Evolutionary conservation across 768 basidiomycete species (phyloP).

Genomic region (Boletellus ananiceps): DNA sequence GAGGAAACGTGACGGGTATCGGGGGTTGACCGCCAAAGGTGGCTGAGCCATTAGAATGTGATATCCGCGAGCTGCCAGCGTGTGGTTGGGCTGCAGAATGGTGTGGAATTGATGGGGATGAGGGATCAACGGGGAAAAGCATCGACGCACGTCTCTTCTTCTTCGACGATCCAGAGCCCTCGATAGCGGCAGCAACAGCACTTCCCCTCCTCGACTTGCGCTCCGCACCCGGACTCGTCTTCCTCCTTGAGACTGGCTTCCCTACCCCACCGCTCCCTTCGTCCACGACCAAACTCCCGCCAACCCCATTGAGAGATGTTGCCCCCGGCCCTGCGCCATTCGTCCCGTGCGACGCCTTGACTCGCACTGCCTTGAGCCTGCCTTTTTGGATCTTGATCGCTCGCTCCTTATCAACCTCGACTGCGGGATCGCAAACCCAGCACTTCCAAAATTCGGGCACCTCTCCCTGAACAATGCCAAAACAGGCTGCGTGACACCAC

Average conservation of each 20-base stretch:
- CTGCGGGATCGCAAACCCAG: conserved; percentile 54
- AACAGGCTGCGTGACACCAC: conserved; percentile 85
- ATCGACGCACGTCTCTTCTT: conserved; percentile 39
- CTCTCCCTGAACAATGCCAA: conserved; percentile 48
- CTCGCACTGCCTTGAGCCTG: conserved; percentile 32
- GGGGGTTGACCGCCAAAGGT: conserved; percentile 12
- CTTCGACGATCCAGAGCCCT: conserved; percentile 30
- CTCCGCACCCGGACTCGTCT: conserved; percentile 37
- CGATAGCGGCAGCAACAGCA: conserved; percentile 33
- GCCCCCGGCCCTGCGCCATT: conserved; percentile 17
- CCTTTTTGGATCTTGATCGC: conserved; percentile 44
- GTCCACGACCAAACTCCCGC: conserved; percentile 13
- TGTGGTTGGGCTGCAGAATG: conserved; percentile 11
- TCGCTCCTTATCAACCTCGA: conserved; percentile 44
- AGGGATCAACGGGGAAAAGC: conserved; percentile 23
- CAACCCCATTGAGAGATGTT: conserved; percentile 18
- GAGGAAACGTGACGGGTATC: conserved; percentile 36
- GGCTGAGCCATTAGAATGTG: conserved; percentile 10
- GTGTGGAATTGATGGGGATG: conserved; percentile 14
- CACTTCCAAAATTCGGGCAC: conserved; percentile 79
- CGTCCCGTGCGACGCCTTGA: conserved; percentile 25
- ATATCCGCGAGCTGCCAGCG: conserved; percentile 17
- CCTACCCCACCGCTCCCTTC: conserved; percentile 15
- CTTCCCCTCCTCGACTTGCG: conserved; percentile 35
- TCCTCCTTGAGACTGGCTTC: conserved; percentile 30